Evolutionary conservation across 1,284 basidiomycete species (phyloP).

Genomic region (Ceratorhiza oryzae-sativae): DNA sequence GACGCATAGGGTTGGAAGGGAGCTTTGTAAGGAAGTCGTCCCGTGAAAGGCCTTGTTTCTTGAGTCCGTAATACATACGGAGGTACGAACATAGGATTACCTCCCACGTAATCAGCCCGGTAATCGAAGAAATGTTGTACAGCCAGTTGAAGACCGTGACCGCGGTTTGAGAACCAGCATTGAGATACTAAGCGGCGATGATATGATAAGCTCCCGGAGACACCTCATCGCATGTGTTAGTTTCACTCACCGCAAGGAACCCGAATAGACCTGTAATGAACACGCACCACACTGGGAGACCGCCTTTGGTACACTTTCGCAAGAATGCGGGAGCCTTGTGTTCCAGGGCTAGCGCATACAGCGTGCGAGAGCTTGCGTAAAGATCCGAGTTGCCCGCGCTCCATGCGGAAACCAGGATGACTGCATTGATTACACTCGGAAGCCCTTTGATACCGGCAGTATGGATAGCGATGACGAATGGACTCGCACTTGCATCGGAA

Average conservation of each 20-base stretch:
- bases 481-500: constrained; percentile 48
- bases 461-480: constrained; percentile 65
- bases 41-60: constrained; percentile 55
- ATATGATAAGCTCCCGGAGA: not conserved
- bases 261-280: constrained; percentile 49
- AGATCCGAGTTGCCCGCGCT: constrained; percentile 66
- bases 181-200: constrained; percentile 50
- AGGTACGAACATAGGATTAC: constrained; percentile 52
- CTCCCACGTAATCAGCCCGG: constrained; percentile 70
- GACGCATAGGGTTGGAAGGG: constrained; percentile 50
- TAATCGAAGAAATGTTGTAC: constrained; percentile 71
- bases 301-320: constrained; percentile 64
- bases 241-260: constrained; percentile 53
- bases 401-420: constrained; percentile 70
- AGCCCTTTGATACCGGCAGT: constrained; percentile 66
- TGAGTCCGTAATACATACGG: constrained; percentile 56
- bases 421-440: constrained; percentile 63
- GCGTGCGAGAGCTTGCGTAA: constrained; percentile 69
- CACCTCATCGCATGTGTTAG: not conserved
- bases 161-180: constrained; percentile 42
- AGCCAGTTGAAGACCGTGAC: constrained; percentile 55
- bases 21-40: constrained; percentile 54
- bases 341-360: constrained; percentile 58
- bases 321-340: constrained; percentile 55
- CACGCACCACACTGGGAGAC: constrained; percentile 62